Evolutionary conservation across 2,329 filamentous ascomycete genomes (phyloP), one percentile per base, ranked within the genome.

Genomic region (Fusarium globosum): DNA sequence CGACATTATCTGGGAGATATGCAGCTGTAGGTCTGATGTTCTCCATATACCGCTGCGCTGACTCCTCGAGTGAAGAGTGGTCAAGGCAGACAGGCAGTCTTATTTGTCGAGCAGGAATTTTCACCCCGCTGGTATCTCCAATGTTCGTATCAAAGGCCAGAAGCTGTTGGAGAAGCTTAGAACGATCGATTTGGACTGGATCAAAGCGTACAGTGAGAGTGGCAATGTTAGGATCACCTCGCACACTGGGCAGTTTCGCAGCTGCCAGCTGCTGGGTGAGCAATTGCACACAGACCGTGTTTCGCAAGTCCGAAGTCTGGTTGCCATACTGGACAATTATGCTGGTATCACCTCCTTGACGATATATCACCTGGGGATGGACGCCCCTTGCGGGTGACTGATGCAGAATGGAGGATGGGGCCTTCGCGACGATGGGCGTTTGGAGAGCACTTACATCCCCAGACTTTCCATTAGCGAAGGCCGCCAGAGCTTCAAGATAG

Each of bases 21-120:
- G 45, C 35, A 13, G 57, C 57, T 23, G 42, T 60, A 6, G 42
- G 43, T 28, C 57, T 51, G 16, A 38, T 51, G 20, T 38, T 51
- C 21, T 51, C 35, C 57, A 52, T 60, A 0, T 60, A 60, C 26
- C 57, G 33, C 7, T 52, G 26, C 57, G 42, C 57, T 2, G 57
- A 51, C 26, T 60, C 57, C 57, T 60, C 20, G 23, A 60, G 42
- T 20, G 57, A 60, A 30, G 57, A 39, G 26, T 60, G 57, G n/a
- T 60, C 57, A 1, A 60, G 35, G 4, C 42, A 51, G 20, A 60
- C 45, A 15, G 57, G 57, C 16, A 60, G 43, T 6, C 41, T 21
- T 49, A 58, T 49, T 15, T 58, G 55, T 4, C 55, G 42, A 35
- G 55, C 55, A 36, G 41, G 55, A 2, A 58, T 51, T 3, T 49